phyloP scores from a whole-genome alignment of 495 filamentous ascomycete genomes.

The Achaetomiella virescens region DNA sequence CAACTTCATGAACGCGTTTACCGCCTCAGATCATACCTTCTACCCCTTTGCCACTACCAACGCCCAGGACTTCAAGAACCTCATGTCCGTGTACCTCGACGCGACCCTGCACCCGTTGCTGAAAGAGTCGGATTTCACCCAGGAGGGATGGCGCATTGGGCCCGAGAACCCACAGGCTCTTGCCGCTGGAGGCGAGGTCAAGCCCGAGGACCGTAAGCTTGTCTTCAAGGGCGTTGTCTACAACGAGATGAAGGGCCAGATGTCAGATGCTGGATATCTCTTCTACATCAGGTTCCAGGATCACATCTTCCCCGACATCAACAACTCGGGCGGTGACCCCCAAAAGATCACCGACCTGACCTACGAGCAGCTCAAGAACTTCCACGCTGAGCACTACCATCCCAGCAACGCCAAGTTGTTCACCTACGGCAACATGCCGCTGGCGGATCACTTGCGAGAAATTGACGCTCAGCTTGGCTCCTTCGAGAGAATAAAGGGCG shows the following conservation, averaged over 20 bases:
- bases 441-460: slow-evolving; percentile 70
- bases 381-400: slow-evolving; percentile 89
- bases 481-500: slow-evolving; percentile 63
- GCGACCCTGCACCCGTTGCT: slow-evolving; percentile 85
- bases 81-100: slow-evolving; percentile 94
- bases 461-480: slow-evolving; percentile 62
- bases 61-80: slow-evolving; percentile 85
- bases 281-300: slow-evolving; percentile 93
- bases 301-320: slow-evolving; percentile 83
- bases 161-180: slow-evolving; percentile 72
- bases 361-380: slow-evolving; percentile 74
- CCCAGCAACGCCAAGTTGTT: slow-evolving; percentile 93
- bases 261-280: slow-evolving; percentile 93
- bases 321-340: slow-evolving; percentile 95
- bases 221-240: slow-evolving; percentile 99
- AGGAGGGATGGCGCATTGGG: slow-evolving; percentile 94
- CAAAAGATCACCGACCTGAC: slow-evolving; percentile 93
- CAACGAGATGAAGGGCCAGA: slow-evolving; percentile 99
- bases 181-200: slow-evolving; percentile 34
- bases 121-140: slow-evolving; percentile 83
- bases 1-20: slow-evolving; percentile 99
- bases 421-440: slow-evolving; percentile 90
- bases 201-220: slow-evolving; percentile 49
- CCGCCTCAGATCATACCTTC: slow-evolving; percentile 90
- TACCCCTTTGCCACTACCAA: slow-evolving; percentile 99